Evolutionary conservation across 2,329 filamentous ascomycete species (phyloP).

Genomic region (Microthyrium microscopicum): DNA sequence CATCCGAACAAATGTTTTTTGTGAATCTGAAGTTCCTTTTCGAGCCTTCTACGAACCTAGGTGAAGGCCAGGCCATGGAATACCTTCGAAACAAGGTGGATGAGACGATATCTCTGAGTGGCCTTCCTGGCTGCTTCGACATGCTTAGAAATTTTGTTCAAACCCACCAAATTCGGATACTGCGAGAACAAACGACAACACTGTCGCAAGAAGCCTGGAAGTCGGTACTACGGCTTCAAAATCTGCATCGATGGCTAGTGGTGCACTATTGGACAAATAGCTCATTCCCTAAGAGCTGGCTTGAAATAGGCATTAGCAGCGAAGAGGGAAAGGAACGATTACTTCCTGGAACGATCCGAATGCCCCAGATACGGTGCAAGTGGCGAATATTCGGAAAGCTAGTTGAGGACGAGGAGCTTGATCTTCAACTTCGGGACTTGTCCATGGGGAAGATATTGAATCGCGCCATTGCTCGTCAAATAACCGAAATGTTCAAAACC

Average conservation of each 20-base stretch:
- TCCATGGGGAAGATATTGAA: constrained; percentile 61
- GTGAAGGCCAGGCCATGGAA: constrained; percentile 36
- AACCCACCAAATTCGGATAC: constrained; percentile 75
- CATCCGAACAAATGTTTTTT: constrained; percentile 76
- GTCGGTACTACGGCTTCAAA: constrained; percentile 59
- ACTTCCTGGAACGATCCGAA: too few species aligned
- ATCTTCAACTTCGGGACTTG: constrained; percentile 48
- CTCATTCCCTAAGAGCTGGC: constrained; percentile 66
- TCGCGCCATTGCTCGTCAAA: constrained; percentile 40
- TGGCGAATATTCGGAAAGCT: constrained; percentile 45
- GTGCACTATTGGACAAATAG: constrained; percentile 80
- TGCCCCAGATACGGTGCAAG: constrained; percentile 15
- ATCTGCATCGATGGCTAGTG: constrained; percentile 63
- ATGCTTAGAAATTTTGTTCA: constrained; percentile 77
- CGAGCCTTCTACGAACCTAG: constrained; percentile 45
- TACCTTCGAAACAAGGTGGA: constrained; percentile 28
- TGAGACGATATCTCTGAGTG: constrained; percentile 34
- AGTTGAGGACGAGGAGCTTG: constrained; percentile 49
- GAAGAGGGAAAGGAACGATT: constrained; percentile 24
- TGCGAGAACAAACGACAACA: constrained; percentile 59
- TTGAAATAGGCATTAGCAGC: constrained; percentile 69
- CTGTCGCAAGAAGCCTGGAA: constrained; percentile 60
- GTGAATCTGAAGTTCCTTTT: constrained; percentile 83
- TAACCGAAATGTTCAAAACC: constrained; percentile 2
- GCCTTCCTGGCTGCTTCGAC: constrained; percentile 65